Evolutionary conservation across 139 green algal species (phyloP).

Genomic region (Mesostigma viride): DNA sequence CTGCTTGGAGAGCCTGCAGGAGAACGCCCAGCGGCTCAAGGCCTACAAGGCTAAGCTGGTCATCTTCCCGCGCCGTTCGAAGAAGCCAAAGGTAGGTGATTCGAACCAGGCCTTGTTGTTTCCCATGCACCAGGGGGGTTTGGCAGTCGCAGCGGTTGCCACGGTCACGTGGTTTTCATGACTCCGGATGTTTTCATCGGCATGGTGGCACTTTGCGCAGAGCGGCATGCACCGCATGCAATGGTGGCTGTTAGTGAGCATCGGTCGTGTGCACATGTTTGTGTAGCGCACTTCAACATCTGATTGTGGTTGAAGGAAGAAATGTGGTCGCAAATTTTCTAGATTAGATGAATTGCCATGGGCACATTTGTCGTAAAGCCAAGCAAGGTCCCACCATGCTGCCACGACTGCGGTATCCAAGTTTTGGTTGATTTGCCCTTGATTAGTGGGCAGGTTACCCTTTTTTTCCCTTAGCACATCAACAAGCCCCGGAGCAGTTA

Average conservation of each 20-base stretch:
- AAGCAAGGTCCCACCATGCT: no score
- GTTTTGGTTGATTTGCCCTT: no score
- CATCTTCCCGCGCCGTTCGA: slow-evolving; percentile 78
- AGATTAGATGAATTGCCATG: no score
- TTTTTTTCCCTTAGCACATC: no score
- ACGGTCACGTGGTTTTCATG: background rate
- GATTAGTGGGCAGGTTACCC: no score
- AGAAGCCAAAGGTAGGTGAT: slow-evolving; percentile 74
- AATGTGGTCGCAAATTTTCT: no score
- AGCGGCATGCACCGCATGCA: background rate
- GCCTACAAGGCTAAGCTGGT: slow-evolving; percentile 91
- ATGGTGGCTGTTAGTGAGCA: background rate
- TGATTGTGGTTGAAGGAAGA: no score
- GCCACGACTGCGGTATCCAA: no score
- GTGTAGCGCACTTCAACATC: background rate
- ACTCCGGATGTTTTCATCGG: background rate
- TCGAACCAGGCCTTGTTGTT: background rate
- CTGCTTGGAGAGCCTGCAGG: slow-evolving; percentile 83
- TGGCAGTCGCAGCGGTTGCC: background rate
- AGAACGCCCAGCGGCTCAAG: slow-evolving; percentile 90
- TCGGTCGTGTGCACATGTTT: background rate
- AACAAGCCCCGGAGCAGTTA: no score
- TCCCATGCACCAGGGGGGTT: background rate
- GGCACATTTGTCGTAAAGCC: no score
- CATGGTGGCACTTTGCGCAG: background rate